Evolutionary conservation across 1,139 yeast species (phyloP), one percentile per base, ranked within the genome.

Genomic region (Protomyces macrosporus): DNA sequence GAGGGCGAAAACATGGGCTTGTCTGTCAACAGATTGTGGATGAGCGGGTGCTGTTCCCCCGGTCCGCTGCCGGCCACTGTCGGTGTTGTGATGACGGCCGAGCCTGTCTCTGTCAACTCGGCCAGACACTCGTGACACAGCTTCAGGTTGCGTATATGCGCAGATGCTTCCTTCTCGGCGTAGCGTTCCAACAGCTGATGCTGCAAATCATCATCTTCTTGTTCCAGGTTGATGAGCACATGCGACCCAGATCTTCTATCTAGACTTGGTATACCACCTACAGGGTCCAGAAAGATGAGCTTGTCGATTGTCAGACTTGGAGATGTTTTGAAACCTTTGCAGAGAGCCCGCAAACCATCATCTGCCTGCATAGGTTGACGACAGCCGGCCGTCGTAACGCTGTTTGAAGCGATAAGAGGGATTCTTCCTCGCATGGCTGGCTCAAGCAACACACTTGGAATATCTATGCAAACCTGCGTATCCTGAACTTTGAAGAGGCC

Each of bases 1-100:
- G 98, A 91, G 0, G 97, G 90, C 0, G 97, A 90, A 14, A 93
- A 86, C n/a, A 90, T 81, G 0, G 98, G 90, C 63, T 98, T 78
- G 73, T 93, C 98, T 0, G 98, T 93, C 50, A 93, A 78, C 6
- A 93, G 83, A 72, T 93, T 93, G 75, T 90, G 90, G 9, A 93
- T 84, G 48, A 93, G 82, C 1, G 73, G 66, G 14, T 73, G 67
- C 45, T 66, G 67, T 23, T 63, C 35, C 7, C 69, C 55, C 2
- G 65, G 65, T 33, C 71, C 70, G 12, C 73, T 70, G 1, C 77
- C 77, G 0, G 83, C 82, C 36, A 77, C 76, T 9, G 71, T 68
- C 0, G 84, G 83, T 0, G 84, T 81, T 2, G 85, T 82, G 63
- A 82, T 79, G 10, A 82, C 72, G 1, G 85, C 85, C 0, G 84